Evolutionary conservation across 192 early-diverging fungal species (phyloP).

Genomic region (Coemansia sp.): DNA sequence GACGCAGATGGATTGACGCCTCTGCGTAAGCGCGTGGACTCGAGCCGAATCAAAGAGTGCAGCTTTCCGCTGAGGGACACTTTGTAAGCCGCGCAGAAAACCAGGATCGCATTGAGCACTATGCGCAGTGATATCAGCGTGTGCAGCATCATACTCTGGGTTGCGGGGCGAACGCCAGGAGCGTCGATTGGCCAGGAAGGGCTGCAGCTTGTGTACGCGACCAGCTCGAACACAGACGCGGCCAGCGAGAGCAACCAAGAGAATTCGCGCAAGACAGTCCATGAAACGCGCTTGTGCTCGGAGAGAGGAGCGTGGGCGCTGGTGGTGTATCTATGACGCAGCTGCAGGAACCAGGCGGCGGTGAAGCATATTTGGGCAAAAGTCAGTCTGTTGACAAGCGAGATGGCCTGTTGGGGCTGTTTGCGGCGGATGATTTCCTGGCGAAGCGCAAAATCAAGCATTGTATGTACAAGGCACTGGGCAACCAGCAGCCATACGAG

Average conservation of each 20-base stretch:
- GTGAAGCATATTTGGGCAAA: constrained; percentile 43
- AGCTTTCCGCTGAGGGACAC: constrained; percentile 12
- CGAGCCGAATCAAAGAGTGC: background rate
- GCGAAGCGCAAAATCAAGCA: constrained; percentile 47
- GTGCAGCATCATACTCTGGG: constrained; percentile 38
- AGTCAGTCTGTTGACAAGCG: constrained; percentile 30
- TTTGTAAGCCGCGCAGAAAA: constrained; percentile 21
- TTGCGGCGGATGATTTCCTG: constrained; percentile 33
- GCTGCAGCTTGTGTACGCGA: constrained; percentile 42
- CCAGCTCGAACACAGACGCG: constrained; percentile 39
- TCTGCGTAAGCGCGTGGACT: background rate
- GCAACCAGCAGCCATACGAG: constrained; percentile 29
- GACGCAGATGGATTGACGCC: background rate
- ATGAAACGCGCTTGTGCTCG: constrained; percentile 1
- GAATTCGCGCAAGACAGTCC: constrained; percentile 32
- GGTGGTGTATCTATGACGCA: constrained; percentile 8
- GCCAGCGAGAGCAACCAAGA: constrained; percentile 45
- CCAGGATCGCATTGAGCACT: constrained; percentile 24
- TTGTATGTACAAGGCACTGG: constrained; percentile 43
- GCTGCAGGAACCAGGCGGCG: constrained; percentile 35
- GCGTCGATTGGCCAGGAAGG: constrained; percentile 6
- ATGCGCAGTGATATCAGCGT: constrained; percentile 49
- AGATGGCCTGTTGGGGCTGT: constrained; percentile 15
- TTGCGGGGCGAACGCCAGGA: constrained; percentile 16
- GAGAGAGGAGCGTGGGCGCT: background rate